These are phyloP conservation scores for Cyberlindnera samutprakarnensis DNA, from an alignment of 805 yeast species.

Conservation along the genomic window DNA sequence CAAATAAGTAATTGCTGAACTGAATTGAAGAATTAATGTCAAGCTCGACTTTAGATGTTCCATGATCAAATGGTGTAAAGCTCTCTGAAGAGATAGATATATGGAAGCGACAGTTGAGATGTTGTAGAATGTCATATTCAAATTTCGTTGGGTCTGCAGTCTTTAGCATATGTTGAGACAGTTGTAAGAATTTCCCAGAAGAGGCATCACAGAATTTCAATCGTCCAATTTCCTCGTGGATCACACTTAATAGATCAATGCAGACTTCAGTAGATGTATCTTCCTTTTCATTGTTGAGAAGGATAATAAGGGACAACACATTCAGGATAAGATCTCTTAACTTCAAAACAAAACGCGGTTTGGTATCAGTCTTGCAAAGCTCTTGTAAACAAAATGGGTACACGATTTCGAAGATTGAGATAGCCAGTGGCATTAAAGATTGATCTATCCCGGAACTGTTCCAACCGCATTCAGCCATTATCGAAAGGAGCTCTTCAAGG, in stretches of 20 bases:
- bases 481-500: conserved; percentile 29
- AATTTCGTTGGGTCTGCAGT: conserved; percentile 35
- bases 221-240: conserved; percentile 71
- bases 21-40: conserved; percentile 30
- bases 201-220: conserved; percentile 63
- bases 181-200: conserved; percentile 51
- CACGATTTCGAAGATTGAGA: conserved; percentile 32
- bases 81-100: conserved; percentile 50
- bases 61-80: conserved; percentile 63
- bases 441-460: conserved; percentile 5
- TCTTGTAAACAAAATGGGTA: conserved; percentile 21
- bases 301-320: conserved; percentile 28
- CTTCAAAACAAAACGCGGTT: conserved; percentile 7
- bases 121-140: conserved; percentile 68
- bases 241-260: conserved; percentile 40
- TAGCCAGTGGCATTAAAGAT: conserved; percentile 16
- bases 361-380: conserved; percentile 23
- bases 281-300: conserved; percentile 27
- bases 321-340: conserved; percentile 36
- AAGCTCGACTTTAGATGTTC: conserved; percentile 34
- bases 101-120: conserved; percentile 73
- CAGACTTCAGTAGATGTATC: conserved; percentile 19
- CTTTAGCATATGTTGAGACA: conserved; percentile 49
- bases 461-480: conserved; percentile 30
- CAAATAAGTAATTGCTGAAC: conserved; percentile 42